Evolutionary conservation across 2,329 filamentous ascomycete species (phyloP).

Genomic region (Exophiala sideris): DNA sequence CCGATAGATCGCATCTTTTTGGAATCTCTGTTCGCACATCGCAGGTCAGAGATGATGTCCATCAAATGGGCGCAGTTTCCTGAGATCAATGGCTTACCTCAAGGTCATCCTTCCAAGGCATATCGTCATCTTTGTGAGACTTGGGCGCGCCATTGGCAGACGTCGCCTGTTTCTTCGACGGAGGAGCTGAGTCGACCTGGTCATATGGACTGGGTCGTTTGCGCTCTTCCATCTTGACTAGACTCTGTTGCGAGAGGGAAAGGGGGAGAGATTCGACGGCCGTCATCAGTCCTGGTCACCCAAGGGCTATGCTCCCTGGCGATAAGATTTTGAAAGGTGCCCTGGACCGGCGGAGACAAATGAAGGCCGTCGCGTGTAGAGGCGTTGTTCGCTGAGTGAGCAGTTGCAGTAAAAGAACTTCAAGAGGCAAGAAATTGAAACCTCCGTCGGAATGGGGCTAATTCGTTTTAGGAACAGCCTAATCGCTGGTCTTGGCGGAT

Average conservation of each 20-base stretch:
- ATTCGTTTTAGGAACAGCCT: background rate
- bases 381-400: constrained; percentile 7
- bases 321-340: constrained; percentile 7
- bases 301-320: constrained; percentile 5
- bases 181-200: constrained; percentile 78
- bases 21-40: constrained; percentile 63
- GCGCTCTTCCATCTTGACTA: constrained; percentile 98
- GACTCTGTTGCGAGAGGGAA: constrained; percentile 67
- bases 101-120: constrained; percentile 68
- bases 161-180: constrained; percentile 82
- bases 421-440: constrained; percentile 1
- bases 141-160: constrained; percentile 66
- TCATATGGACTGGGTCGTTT: constrained; percentile 85
- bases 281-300: constrained; percentile 71
- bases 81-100: constrained; percentile 60
- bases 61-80: background rate
- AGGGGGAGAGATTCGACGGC: constrained; percentile 72
- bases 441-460: constrained; percentile 1
- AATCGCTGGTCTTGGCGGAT: background rate
- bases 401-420: background rate
- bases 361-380: background rate
- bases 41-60: background rate
- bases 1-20: constrained; percentile 94
- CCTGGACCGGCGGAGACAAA: constrained; percentile 4
- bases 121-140: constrained; percentile 63